Percentiles rank a stretch among this genome's conserved stretches.
phyloP scores from a whole-genome alignment of 2,329 filamentous ascomycete genomes.

The Endocalyx cinctus region DNA sequence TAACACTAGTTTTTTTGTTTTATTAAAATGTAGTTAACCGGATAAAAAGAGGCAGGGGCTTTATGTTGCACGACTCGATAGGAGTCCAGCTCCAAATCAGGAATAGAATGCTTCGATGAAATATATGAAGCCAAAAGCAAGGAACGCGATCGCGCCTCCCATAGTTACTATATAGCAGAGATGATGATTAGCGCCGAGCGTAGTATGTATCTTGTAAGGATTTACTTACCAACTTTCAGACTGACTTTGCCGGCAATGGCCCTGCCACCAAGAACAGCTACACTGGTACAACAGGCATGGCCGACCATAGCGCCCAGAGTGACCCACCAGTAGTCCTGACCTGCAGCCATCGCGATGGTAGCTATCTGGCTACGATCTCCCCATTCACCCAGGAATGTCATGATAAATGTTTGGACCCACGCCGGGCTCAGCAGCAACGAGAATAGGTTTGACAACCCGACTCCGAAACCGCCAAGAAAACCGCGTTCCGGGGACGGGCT shows the following conservation, averaged over 20 bases:
- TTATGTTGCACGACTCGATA: too few relatives aligned
- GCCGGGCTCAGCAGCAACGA: slow-evolving; percentile 87
- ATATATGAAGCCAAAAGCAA: slow-evolving; percentile 90
- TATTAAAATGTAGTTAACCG: too few relatives aligned
- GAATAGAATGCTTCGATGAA: slow-evolving; percentile 71
- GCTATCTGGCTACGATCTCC: slow-evolving; percentile 96
- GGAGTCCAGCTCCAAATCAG: too few relatives aligned
- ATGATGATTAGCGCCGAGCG: background rate
- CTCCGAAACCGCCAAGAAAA: slow-evolving; percentile 27
- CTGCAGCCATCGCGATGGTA: slow-evolving; percentile 97
- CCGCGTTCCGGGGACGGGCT: slow-evolving; percentile 45
- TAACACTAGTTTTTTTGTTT: too few relatives aligned
- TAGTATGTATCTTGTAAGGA: background rate
- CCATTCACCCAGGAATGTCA: slow-evolving; percentile 99
- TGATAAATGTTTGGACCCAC: slow-evolving; percentile 98
- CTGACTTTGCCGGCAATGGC: slow-evolving; percentile 93
- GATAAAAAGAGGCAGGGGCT: too few relatives aligned
- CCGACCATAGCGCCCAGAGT: slow-evolving; percentile 82
- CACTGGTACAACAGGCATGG: slow-evolving; percentile 84
- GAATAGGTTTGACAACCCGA: slow-evolving; percentile 75
- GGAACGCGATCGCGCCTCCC: slow-evolving; percentile 84
- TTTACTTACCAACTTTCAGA: slow-evolving; percentile 83
- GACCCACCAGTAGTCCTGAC: slow-evolving; percentile 99
- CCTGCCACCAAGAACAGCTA: slow-evolving; percentile 85
- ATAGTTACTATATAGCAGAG: slow-evolving; percentile 66